Percentiles rank a stretch among this genome's conserved stretches.
Conservation (phyloP, 2,329 filamentous ascomycete genomes). For the Cladosporium sp. region DNA sequence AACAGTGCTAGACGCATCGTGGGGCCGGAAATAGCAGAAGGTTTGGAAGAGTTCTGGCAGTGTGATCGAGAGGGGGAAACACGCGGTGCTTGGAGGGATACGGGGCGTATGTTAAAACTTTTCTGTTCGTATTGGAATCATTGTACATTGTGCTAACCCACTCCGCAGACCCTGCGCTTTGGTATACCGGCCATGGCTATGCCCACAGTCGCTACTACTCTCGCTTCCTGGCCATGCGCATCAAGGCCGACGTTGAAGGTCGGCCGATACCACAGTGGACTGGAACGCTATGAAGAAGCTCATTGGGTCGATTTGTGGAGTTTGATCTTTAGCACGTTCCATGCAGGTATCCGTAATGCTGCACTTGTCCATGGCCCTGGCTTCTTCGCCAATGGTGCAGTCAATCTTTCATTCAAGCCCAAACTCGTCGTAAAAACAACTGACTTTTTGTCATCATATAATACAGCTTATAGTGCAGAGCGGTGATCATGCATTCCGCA, state of each 20-base stretch:
- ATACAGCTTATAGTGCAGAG: not conserved
- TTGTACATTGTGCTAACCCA: not conserved
- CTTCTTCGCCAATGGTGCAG: not conserved
- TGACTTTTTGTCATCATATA: not conserved
- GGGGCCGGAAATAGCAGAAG: slow-evolving; percentile 62
- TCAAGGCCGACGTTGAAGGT: slow-evolving; percentile 39
- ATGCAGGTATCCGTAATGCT: not conserved
- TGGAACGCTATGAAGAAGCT: not conserved
- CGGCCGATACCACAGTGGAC: slow-evolving; percentile 20
- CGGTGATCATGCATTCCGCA: not conserved
- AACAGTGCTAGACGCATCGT: slow-evolving; percentile 63
- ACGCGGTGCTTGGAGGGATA: slow-evolving; percentile 43
- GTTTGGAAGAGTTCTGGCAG: slow-evolving; percentile 62
- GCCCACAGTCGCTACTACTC: slow-evolving; percentile 50
- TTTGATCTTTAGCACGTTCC: not conserved
- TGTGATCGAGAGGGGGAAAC: slow-evolving; percentile 51
- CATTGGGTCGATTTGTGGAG: not conserved
- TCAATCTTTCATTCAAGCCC: not conserved
- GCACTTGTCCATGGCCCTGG: not conserved
- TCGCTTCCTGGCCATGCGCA: slow-evolving; percentile 47
- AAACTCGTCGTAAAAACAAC: not conserved
- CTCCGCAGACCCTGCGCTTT: slow-evolving; percentile 40
- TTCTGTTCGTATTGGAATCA: not conserved
- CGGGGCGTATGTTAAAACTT: slow-evolving; percentile 31
- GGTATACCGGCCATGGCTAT: slow-evolving; percentile 49